phyloP scores from a whole-genome alignment of 2,329 filamentous ascomycete genomes.

The Whalleya microplaca region DNA sequence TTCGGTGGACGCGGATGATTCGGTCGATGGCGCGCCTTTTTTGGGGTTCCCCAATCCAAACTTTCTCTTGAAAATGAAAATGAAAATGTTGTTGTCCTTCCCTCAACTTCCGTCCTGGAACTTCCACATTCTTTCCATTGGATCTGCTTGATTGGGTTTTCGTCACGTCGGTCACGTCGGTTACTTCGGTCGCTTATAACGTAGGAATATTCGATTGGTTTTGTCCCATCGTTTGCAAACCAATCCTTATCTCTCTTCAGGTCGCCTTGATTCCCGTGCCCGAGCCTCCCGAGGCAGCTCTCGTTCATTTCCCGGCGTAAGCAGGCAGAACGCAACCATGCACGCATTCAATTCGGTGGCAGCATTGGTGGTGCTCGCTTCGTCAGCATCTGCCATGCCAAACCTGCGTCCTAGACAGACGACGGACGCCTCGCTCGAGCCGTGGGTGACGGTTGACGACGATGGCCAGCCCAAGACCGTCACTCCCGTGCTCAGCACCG shows the following conservation, averaged over 20 bases:
- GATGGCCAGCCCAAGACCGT: constrained; percentile 52
- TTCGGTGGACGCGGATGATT: not conserved
- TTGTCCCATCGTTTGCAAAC: not conserved
- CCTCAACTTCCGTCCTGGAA: not conserved
- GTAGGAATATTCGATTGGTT: not conserved
- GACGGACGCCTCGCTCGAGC: constrained; percentile 43
- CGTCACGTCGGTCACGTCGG: not conserved
- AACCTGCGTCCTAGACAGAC: constrained; percentile 28
- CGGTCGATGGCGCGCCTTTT: not conserved
- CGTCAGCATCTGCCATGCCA: constrained; percentile 31
- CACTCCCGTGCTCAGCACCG: constrained; percentile 52
- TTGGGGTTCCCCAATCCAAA: not conserved
- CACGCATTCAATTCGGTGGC: constrained; percentile 21
- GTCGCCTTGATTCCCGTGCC: not conserved
- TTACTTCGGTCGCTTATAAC: not conserved
- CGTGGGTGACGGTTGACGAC: constrained; percentile 57
- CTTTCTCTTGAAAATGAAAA: not conserved
- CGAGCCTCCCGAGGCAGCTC: not conserved
- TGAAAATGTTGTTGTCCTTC: not conserved
- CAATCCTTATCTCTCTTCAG: not conserved
- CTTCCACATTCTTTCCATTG: not conserved
- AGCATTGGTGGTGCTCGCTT: constrained; percentile 29
- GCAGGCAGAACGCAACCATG: constrained; percentile 18
- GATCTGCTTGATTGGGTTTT: not conserved
- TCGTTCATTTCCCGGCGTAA: no score